These are phyloP conservation scores for Fusarium fujikuroi DNA, from an alignment of 2,329 filamentous ascomycete species.

Conservation along the genomic window DNA sequence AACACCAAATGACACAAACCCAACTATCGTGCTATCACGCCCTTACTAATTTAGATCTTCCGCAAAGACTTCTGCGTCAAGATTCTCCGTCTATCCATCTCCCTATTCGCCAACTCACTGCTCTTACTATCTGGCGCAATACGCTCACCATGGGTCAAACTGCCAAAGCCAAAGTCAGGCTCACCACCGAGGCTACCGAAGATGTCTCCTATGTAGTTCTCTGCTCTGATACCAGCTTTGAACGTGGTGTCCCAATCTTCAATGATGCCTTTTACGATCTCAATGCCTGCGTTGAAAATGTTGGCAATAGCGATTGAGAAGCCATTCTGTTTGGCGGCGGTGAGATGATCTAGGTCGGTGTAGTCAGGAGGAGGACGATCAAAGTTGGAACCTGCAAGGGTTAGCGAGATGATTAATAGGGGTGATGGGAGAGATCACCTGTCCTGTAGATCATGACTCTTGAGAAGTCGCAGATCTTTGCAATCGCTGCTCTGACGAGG, in stretches of 20 bases:
- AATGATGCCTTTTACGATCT: slow-evolving; percentile 73
- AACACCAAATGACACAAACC: neutral
- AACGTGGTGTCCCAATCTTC: slow-evolving; percentile 69
- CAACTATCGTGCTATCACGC: neutral
- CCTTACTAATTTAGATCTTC: slow-evolving; percentile 25
- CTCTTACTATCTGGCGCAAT: slow-evolving; percentile 41
- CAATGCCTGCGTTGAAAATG: slow-evolving; percentile 72
- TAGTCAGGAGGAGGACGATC: slow-evolving; percentile 72
- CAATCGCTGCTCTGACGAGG: slow-evolving; percentile 67
- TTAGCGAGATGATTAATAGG: neutral
- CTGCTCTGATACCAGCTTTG: slow-evolving; percentile 63
- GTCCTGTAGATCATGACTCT: slow-evolving; percentile 76
- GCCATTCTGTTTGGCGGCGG: slow-evolving; percentile 69
- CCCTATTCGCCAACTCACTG: slow-evolving; percentile 38
- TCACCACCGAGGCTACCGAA: slow-evolving; percentile 73
- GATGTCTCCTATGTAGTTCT: slow-evolving; percentile 77
- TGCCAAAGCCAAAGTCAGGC: slow-evolving; percentile 72
- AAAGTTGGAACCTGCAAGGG: slow-evolving; percentile 68
- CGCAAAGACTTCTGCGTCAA: slow-evolving; percentile 39
- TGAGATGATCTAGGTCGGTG: slow-evolving; percentile 68
- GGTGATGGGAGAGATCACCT: slow-evolving; percentile 44
- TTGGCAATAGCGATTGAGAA: slow-evolving; percentile 73
- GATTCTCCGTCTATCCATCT: slow-evolving; percentile 44
- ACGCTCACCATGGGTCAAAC: slow-evolving; percentile 52
- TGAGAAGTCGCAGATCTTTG: slow-evolving; percentile 70